Conservation (phyloP, 257 asterid genomes). For the Fraxinus pennsylvanica region DNA sequence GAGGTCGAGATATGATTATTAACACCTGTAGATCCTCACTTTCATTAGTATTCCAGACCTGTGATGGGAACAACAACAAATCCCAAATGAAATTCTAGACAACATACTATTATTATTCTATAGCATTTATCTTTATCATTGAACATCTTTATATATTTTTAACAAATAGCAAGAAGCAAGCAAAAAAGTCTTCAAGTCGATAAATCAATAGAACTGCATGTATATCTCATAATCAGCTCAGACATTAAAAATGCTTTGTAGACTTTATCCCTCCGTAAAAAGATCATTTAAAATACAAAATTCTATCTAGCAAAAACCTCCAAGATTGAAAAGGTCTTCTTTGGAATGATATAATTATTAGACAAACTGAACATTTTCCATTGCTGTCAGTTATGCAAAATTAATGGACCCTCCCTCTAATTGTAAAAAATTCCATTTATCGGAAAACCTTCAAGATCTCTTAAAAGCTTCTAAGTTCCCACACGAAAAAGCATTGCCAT, state of each 20-base stretch:
- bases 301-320: not conserved
- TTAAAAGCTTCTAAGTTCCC: no score
- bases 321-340: not conserved
- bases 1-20: constrained; percentile 85
- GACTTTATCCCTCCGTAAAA: not conserved
- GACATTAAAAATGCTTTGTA: no score
- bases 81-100: no score
- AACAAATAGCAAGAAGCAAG: not conserved
- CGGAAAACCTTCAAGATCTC: no score
- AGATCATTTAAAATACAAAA: not conserved
- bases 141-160: no score
- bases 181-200: not conserved
- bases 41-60: constrained; percentile 75
- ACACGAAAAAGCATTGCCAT: no score
- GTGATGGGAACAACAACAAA: constrained; percentile 11
- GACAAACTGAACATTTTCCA: no score
- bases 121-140: no score
- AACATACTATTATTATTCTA: no score
- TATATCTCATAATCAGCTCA: not conserved
- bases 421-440: no score
- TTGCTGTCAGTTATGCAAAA: no score
- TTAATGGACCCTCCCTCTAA: no score
- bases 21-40: constrained; percentile 73
- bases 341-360: not conserved
- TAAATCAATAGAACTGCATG: not conserved